These are phyloP conservation scores for Plantago ovata DNA, from an alignment of 257 asterid species.

Conservation along the genomic window DNA sequence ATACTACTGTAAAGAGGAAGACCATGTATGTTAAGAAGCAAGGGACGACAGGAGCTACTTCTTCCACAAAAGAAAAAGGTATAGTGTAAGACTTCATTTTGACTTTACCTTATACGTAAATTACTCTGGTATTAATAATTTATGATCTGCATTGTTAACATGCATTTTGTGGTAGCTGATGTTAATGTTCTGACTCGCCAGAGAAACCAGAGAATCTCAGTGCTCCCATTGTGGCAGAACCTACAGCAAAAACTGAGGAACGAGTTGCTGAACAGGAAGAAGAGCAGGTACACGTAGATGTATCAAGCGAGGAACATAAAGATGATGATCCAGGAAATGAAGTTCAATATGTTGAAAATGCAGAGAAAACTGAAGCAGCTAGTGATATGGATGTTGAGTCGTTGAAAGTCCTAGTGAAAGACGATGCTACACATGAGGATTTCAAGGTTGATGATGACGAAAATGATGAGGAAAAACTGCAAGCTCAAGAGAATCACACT, in stretches of 20 bases:
- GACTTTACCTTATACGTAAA: no score
- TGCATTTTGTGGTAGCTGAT: no score
- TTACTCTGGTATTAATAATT: conserved; percentile 16
- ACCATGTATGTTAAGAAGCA: conserved; percentile 22
- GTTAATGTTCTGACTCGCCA: no score
- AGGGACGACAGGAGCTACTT: conserved; percentile 10
- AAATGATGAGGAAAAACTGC: conserved; percentile 21
- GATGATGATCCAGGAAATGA: conserved; percentile 16
- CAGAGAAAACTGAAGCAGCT: conserved; percentile 22
- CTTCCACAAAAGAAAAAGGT: conserved; percentile 19
- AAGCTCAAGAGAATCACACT: conserved; percentile 24
- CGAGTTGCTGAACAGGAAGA: conserved; percentile 36
- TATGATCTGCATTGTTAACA: no score
- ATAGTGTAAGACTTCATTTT: no score
- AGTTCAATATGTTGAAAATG: conserved; percentile 14
- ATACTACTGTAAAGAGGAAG: conserved; percentile 30
- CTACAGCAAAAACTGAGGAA: conserved; percentile 23
- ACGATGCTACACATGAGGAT: no score
- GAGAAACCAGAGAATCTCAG: conserved; percentile 16
- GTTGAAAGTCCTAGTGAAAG: no score
- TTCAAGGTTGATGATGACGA: no score
- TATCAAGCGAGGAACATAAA: conserved; percentile 11
- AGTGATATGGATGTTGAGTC: conserved; percentile 20
- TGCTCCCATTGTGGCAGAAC: conserved; percentile 14
- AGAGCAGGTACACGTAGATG: conserved; percentile 5